Evolutionary conservation across 352 stramenopile species (phyloP).

Genomic region (Pythium rhizo-oryzae): DNA sequence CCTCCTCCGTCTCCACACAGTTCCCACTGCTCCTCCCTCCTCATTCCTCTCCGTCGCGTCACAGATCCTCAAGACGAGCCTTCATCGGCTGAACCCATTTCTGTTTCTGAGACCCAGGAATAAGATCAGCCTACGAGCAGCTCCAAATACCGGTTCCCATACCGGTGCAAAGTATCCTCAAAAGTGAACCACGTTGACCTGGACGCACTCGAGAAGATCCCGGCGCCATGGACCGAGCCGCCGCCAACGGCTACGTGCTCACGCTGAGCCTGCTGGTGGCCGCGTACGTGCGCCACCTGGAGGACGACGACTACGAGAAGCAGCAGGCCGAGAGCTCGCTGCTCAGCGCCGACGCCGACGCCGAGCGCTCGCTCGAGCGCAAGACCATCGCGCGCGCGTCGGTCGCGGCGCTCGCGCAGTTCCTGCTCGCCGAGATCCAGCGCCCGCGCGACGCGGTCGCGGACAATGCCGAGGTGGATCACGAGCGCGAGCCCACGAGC

Average conservation of each 20-base stretch:
- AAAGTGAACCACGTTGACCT: background rate
- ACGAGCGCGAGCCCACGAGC: conserved; percentile 25
- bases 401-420: conserved; percentile 50
- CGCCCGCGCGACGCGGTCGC: conserved; percentile 29
- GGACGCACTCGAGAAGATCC: background rate
- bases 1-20: background rate
- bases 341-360: conserved; percentile 8
- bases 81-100: conserved; percentile 10
- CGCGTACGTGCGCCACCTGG: conserved; percentile 31
- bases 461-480: background rate
- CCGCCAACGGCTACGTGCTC: conserved; percentile 29
- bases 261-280: conserved; percentile 30
- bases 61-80: conserved; percentile 12
- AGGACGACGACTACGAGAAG: conserved; percentile 29
- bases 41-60: background rate
- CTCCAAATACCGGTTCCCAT: conserved; percentile 2
- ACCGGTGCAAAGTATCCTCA: conserved; percentile 5
- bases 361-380: conserved; percentile 24
- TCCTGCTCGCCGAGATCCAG: conserved; percentile 62
- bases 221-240: conserved; percentile 3
- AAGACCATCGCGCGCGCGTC: conserved; percentile 31
- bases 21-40: background rate
- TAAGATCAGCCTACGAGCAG: background rate
- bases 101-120: background rate
- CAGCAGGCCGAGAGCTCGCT: conserved; percentile 22